These are phyloP conservation scores for Xylaria hypoxylon DNA, from an alignment of 2,329 filamentous ascomycete genomes.

Conservation along the genomic window DNA sequence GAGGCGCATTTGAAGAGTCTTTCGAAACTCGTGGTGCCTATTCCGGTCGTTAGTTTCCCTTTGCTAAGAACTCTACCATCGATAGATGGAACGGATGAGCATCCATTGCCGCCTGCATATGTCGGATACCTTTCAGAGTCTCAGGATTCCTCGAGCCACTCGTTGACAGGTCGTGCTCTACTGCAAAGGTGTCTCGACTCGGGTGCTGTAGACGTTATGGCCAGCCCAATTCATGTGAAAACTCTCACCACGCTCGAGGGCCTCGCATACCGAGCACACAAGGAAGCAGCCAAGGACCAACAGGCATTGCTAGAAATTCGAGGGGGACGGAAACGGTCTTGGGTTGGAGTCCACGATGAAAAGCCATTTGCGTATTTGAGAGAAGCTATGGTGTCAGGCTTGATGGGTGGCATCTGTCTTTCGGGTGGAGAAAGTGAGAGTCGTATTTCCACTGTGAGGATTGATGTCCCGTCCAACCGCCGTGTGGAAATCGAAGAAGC, in stretches of 20 bases:
- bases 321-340: conserved; percentile 84
- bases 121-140: conserved; percentile 43
- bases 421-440: conserved; percentile 71
- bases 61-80: conserved; percentile 48
- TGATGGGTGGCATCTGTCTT: conserved; percentile 91
- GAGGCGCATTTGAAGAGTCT: conserved; percentile 68
- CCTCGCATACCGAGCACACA: conserved; percentile 85
- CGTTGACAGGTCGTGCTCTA: conserved; percentile 56
- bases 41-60: conserved; percentile 63
- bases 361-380: conserved; percentile 90
- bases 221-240: conserved; percentile 79
- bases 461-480: conserved; percentile 75
- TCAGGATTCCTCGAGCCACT: conserved; percentile 50
- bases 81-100: conserved; percentile 48
- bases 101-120: conserved; percentile 41
- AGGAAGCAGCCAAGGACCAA: conserved; percentile 79
- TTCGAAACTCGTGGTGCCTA: conserved; percentile 67
- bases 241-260: conserved; percentile 81
- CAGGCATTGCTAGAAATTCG: conserved; percentile 77
- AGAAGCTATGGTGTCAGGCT: conserved; percentile 91
- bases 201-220: conserved; percentile 87
- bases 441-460: conserved; percentile 71
- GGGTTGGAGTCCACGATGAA: conserved; percentile 87
- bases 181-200: conserved; percentile 83
- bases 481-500: conserved; percentile 73